These are phyloP conservation scores for Pythium pyrilobum DNA, from an alignment of 352 stramenopile species.

Conservation along the genomic window DNA sequence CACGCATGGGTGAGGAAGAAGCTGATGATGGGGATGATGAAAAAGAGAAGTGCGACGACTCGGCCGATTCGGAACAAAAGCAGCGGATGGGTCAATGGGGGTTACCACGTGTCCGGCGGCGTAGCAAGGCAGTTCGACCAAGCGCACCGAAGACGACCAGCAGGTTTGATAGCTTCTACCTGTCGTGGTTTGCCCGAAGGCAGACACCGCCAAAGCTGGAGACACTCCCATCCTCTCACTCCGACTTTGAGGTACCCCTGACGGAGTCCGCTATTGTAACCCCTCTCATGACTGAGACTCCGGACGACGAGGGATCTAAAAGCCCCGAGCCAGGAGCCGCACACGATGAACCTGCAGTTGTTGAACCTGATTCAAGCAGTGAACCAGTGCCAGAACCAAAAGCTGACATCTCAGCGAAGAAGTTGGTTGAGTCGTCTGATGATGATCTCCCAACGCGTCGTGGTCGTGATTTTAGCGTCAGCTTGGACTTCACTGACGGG, in stretches of 20 bases:
- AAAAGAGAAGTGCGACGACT: constrained; percentile 12
- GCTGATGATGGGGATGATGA: constrained; percentile 19
- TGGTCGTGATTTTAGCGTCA: constrained; percentile 54
- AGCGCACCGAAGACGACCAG: constrained; percentile 35
- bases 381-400: constrained; percentile 14
- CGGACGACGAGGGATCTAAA: background rate
- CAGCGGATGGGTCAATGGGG: constrained; percentile 73
- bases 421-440: constrained; percentile 19
- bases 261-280: constrained; percentile 10
- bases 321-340: background rate
- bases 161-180: constrained; percentile 72
- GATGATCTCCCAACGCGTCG: constrained; percentile 30
- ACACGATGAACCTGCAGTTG: background rate
- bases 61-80: constrained; percentile 33
- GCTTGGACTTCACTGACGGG: constrained; percentile 66
- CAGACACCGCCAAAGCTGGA: constrained; percentile 6
- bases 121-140: constrained; percentile 32
- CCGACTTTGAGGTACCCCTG: too few species aligned
- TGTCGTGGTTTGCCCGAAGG: constrained; percentile 68
- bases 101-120: constrained; percentile 37
- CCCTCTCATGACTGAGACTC: background rate
- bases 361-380: background rate
- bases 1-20: constrained; percentile 19
- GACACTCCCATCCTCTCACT: too few species aligned
- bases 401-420: background rate